Evolutionary conservation across 129 eudicot genomes (phyloP), one percentile per base, ranked within the genome.

Genomic region (Arctium lappa): DNA sequence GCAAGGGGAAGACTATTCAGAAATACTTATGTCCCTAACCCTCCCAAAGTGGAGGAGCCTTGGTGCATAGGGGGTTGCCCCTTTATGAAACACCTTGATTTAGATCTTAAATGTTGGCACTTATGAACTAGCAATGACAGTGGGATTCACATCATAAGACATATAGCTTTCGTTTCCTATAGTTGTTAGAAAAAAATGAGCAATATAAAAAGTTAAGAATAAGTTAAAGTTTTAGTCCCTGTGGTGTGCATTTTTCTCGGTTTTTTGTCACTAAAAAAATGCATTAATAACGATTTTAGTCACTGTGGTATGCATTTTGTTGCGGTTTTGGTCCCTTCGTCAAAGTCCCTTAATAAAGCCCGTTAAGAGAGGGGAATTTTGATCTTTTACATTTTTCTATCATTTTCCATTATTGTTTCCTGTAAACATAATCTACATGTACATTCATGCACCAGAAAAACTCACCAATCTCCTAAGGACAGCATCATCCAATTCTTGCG

Each of bases 401-500:
- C 29, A 60, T 60, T 60, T 60, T 60, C 0, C 29, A 11, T 46
- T 60, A n/a, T 76, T 1, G 31, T 7, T 73, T 42, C 29, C 29
- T 33, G 27, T 36, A 73, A 0, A 36, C 39, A 3, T 36, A 60
- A 60, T 4, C 68, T 60, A 60, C 0, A 60, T 60, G 53, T 18
- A 48, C 11, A 78, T 68, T 78, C 70, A 69, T 76, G 77, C 82
- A 79, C 36, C 74, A 77, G 53, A 9, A 86, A 40, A 6, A 81
- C 97, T 89, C 29, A 96, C 99, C 98, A 96, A 85, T 90, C 99
- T 89, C 86, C 99, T 90, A 74, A 96, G 91, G 73, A 96, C 99
- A 22, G 99, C 99, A 87, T 96, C 99, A 77, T 96, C 99, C 80
- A 96, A 88, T 72, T 96, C 99, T 84, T 96, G 97, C 69, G 99